Conservation (phyloP, 805 yeast species). For the Zygotorulaspora sp. region DNA sequence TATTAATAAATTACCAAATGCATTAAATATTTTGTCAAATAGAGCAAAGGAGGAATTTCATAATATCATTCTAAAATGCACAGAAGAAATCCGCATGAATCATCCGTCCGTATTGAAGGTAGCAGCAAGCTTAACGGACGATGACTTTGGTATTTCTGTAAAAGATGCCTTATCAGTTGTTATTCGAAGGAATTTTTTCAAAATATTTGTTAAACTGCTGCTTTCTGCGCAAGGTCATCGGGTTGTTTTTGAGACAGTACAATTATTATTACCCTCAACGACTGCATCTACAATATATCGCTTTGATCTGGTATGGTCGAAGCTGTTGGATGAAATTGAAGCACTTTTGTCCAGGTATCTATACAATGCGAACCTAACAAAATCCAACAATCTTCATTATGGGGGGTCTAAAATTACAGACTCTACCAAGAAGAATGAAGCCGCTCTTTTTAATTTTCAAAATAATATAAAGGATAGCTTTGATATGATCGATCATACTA, state of each 20-base stretch:
- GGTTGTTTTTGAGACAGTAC: constrained; percentile 55
- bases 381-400: constrained; percentile 2
- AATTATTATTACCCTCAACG: constrained; percentile 28
- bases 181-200: constrained; percentile 65
- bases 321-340: constrained; percentile 35
- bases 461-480: constrained; percentile 26
- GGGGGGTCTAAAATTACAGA: constrained; percentile 10
- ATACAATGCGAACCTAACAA: constrained; percentile 15
- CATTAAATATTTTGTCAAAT: constrained; percentile 49
- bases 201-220: constrained; percentile 59
- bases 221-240: constrained; percentile 67
- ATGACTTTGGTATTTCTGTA: constrained; percentile 36
- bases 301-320: constrained; percentile 42
- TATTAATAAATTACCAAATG: constrained; percentile 56
- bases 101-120: constrained; percentile 43
- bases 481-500: constrained; percentile 34
- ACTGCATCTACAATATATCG: constrained; percentile 32
- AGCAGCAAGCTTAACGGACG: constrained; percentile 17
- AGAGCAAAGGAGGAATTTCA: constrained; percentile 60
- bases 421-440: constrained; percentile 14
- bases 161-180: constrained; percentile 51
- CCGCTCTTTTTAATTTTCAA: constrained; percentile 26
- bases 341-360: constrained; percentile 23
- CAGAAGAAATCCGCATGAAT: constrained; percentile 58
- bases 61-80: constrained; percentile 54